A percentile compares a stretch with the other conserved stretches of the same genome.
phyloP scores from a whole-genome alignment of 169 alveolate genomes.

The Plasmodium inui region DNA sequence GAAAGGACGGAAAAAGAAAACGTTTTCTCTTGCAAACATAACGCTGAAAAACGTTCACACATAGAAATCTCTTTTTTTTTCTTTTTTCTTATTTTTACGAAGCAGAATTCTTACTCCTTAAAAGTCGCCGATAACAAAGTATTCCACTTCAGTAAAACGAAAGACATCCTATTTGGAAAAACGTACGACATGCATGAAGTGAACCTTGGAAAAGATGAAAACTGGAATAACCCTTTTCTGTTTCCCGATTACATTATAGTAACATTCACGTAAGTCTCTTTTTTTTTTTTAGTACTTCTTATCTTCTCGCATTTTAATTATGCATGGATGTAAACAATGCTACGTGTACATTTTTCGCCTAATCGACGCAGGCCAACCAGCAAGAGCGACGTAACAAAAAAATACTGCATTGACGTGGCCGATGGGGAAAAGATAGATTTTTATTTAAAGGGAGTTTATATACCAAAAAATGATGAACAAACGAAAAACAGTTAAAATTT shows the following conservation, averaged over 20 bases:
- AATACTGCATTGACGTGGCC: conserved; percentile 34
- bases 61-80: neutral
- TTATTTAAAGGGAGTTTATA: conserved; percentile 70
- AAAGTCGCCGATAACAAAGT: conserved; percentile 10
- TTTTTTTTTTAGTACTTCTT: conserved; percentile 2
- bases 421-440: conserved; percentile 18
- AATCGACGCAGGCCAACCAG: conserved; percentile 36
- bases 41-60: neutral
- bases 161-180: conserved; percentile 56
- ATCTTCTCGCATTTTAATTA: neutral
- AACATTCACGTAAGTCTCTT: conserved; percentile 48
- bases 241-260: conserved; percentile 64
- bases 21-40: neutral
- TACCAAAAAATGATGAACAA: conserved; percentile 37
- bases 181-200: conserved; percentile 25
- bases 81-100: neutral
- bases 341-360: neutral
- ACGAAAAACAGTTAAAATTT: conserved; percentile 11
- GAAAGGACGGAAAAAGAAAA: neutral
- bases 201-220: conserved; percentile 13
- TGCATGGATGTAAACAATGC: neutral
- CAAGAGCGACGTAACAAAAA: conserved; percentile 52
- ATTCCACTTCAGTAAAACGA: conserved; percentile 67
- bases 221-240: conserved; percentile 51
- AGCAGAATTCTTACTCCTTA: neutral